Base-by-base conservation (phyloP, 169 alveolate genomes). In the Plasmodium fragile region DNA sequence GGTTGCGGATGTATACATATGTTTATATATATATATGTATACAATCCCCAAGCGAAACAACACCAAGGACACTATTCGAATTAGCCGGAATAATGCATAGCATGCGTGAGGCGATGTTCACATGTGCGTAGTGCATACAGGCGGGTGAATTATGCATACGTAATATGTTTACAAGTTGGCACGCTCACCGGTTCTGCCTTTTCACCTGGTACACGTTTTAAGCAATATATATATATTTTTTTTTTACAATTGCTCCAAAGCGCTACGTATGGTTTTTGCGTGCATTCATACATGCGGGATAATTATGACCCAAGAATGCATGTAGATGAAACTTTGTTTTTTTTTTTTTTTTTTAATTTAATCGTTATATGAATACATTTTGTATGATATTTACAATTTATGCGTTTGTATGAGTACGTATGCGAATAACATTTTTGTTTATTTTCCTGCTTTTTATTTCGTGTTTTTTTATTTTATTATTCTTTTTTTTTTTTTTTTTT, bases 311-410 rank as follows among this genome's bases (percentile, higher is more conserved):
- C 10, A 36, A 28, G 70, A 82, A 32, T 82, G 92, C 92, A 82
- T 82, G 92, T 82, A 82, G 82, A 82, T 82, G 82, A 82, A 82
- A 69, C 92, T 22, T 82, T 82, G 69, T 45, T 70, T 82, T 82
- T 39, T 39, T 39, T 82, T 82, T 82, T 39, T 82, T 82, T 82
- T 82, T 82, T 82, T 77, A 77, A 77, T 77, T 32, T 78, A 49
- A 78, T 78, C 53, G 39, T 28, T 49, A 79, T 79, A 79, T 81
- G 55, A 16, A 4, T 18, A 53, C 25, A 80, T 81, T 55, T 55
- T 65, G 75, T 65, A 65, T 65, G 75, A 65, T 65, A 65, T n/a
- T 65, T 22, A 65, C 75, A 65, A 65, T 65, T 65, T 65, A 65
- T 65, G n/a, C 36, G 36, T 34, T 32, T 34, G 34, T 73, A 73